A percentile compares a stretch with the other conserved stretches of the same genome.
Conservation (phyloP, 495 filamentous ascomycete species). For the Daldinia concentrica region DNA sequence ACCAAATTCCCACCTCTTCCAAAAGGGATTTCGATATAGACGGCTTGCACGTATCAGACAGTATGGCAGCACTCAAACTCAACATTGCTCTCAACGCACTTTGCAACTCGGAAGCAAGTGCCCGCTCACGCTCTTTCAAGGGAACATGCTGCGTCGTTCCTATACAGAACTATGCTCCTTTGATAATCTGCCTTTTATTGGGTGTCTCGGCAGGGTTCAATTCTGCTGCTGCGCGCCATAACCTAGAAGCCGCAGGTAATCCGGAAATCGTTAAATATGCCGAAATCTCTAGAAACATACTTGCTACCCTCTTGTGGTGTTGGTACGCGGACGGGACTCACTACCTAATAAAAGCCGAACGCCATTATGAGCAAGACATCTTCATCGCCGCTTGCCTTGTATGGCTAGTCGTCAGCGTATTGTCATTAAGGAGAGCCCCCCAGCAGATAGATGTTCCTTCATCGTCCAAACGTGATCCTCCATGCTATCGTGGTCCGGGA, state of each 20-base stretch:
- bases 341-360: slow-evolving; percentile 65
- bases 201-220: slow-evolving; percentile 19
- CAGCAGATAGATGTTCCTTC: slow-evolving; percentile 12
- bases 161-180: slow-evolving; percentile 41
- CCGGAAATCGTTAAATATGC: neutral
- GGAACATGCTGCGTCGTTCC: slow-evolving; percentile 68
- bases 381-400: slow-evolving; percentile 52
- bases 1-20: slow-evolving; percentile 52
- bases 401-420: slow-evolving; percentile 50
- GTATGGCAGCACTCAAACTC: slow-evolving; percentile 58
- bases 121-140: slow-evolving; percentile 57
- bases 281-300: slow-evolving; percentile 43
- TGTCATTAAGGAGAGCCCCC: slow-evolving; percentile 48
- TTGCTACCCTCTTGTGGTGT: slow-evolving; percentile 58
- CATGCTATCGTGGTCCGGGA: slow-evolving; percentile 30
- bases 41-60: slow-evolving; percentile 63
- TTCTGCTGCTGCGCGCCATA: neutral
- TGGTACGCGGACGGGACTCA: slow-evolving; percentile 66
- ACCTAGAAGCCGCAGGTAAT: neutral
- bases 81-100: slow-evolving; percentile 66
- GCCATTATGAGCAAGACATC: slow-evolving; percentile 54
- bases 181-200: slow-evolving; percentile 45
- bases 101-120: slow-evolving; percentile 61
- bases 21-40: slow-evolving; percentile 54
- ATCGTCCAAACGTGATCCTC: slow-evolving; percentile 18